Conservation (phyloP, 352 stramenopile genomes). For the Phytophthora cajani region DNA sequence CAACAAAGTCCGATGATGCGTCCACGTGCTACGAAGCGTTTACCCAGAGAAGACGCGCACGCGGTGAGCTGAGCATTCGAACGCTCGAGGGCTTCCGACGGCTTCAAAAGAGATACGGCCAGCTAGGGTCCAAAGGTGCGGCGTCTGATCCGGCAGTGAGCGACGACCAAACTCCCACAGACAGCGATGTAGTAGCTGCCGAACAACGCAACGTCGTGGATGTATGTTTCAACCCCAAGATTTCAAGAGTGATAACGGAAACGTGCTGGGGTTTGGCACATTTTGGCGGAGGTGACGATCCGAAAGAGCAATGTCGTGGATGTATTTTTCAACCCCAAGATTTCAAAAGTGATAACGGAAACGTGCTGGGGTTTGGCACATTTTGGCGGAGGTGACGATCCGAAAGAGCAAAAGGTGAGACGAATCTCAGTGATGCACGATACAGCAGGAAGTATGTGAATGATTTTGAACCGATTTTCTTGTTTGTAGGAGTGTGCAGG, state of each 20-base stretch:
- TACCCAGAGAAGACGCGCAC: slow-evolving; percentile 17
- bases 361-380: slow-evolving; percentile 59
- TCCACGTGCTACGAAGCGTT: slow-evolving; percentile 29
- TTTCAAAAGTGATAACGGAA: slow-evolving; percentile 50
- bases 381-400: slow-evolving; percentile 30
- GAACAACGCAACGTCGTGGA: slow-evolving; percentile 28
- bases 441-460: neutral
- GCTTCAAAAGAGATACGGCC: slow-evolving; percentile 41
- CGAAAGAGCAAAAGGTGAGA: neutral
- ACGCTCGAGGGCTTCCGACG: slow-evolving; percentile 32
- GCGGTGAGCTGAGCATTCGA: slow-evolving; percentile 38
- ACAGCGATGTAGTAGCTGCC: neutral
- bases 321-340: slow-evolving; percentile 48
- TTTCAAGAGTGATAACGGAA: slow-evolving; percentile 50
- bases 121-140: neutral
- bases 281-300: slow-evolving; percentile 30
- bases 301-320: slow-evolving; percentile 26
- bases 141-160: neutral
- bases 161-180: neutral
- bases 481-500: slow-evolving; percentile 40
- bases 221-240: slow-evolving; percentile 48
- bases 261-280: slow-evolving; percentile 59
- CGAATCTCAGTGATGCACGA: too few relatives aligned
- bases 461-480: neutral
- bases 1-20: neutral